Evolutionary conservation across 176 grass and related monocot genomes (phyloP), one percentile per base, ranked within the genome.

Genomic region (Aegilops longissima): DNA sequence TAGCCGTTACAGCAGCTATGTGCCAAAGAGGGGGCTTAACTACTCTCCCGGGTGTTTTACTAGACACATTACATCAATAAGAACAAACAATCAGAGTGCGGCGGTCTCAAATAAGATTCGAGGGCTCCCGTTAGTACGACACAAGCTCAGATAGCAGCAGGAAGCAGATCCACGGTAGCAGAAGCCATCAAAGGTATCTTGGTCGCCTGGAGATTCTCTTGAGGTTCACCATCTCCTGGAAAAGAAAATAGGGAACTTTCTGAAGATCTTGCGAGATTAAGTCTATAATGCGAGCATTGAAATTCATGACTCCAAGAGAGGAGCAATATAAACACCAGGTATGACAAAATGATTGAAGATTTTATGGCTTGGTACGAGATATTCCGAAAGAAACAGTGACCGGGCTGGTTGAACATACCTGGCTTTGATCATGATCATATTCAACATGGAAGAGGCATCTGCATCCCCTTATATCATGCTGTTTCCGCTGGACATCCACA

Each of bases 401-500:
- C n/a, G 0, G 16, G 38, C 25, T 71, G 18, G 24, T 8, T 82
- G 16, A 68, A 84, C 68, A 84, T 91, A 99, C 97, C 92, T 99
- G 88, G 40, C 82, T 81, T 78, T 39, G 54, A 70, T 99, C 97
- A 85, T 99, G 97, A 83, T 95, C 81, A 61, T 99, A 99, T 84
- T 82, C 63, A 20, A 99, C 59, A 36, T 84, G 83, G 90, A 99
- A 99, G 62, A 92, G 78, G 61, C 97, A 99, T 79, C 94, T 88
- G 83, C 97, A 99, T 40, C 97, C 97, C 80, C 97, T 93, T 62
- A 99, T 95, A 61, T 99, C 97, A 87, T 99, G 97, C 18, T 89
- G 86, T 31, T 95, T 93, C 75, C 87, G 88, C 71, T 93, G 77
- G 14, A 95, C 84, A 80, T 97, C 92, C 11, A 94, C 5, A 42